Evolutionary conservation across 306 rosid species (phyloP).

Genomic region (Acacia melanoxylon): DNA sequence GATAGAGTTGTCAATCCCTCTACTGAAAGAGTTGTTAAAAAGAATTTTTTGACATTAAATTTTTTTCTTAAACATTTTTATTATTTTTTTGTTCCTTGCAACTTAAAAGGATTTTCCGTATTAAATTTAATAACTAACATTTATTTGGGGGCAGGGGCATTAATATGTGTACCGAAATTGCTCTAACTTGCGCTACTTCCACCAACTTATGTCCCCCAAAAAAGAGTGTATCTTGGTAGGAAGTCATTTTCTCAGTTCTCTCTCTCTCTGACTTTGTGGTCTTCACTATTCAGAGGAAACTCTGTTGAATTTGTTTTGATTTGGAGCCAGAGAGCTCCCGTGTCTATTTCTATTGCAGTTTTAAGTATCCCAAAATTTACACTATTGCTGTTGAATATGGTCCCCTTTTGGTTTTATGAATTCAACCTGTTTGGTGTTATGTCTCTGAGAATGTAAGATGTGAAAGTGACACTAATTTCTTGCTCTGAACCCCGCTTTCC

Average conservation of each 20-base stretch:
- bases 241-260: conserved; percentile 34
- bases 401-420: background rate
- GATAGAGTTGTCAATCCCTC: no score
- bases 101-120: no score
- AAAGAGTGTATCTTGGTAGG: conserved; percentile 20
- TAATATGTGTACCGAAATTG: conserved; percentile 17
- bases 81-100: no score
- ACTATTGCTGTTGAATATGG: conserved; percentile 15
- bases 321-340: background rate
- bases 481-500: conserved; percentile 36
- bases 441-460: conserved; percentile 20
- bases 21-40: no score
- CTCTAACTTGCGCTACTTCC: conserved; percentile 32
- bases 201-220: conserved; percentile 19
- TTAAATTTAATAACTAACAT: background rate
- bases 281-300: conserved; percentile 1
- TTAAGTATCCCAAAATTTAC: conserved; percentile 26
- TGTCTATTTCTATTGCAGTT: background rate
- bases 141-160: background rate
- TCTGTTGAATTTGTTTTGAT: background rate
- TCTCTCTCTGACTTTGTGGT: conserved; percentile 14
- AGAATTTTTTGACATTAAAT: no score
- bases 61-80: no score
- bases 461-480: conserved; percentile 36
- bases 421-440: conserved; percentile 19